Evolutionary conservation across 116 monocot genomes (phyloP), one percentile per base, ranked within the genome.

Genomic region (Iris pallida): DNA sequence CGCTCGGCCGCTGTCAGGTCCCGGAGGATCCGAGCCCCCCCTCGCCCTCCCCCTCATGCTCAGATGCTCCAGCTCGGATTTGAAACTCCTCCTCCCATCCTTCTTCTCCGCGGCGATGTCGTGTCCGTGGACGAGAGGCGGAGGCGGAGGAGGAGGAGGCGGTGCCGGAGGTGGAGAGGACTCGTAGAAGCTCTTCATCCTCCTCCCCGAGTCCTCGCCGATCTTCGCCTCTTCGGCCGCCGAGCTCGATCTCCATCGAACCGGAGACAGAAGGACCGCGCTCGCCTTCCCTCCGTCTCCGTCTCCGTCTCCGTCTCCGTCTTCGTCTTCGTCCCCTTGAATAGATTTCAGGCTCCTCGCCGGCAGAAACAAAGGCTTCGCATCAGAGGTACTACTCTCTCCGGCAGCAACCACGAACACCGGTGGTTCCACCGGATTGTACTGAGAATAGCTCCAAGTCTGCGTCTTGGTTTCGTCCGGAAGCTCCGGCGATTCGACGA

Each of bases 161-260:
- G 81, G 79, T 0, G 78, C 71, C 0, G 71, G 60, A 17, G 70
- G 55, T 4, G 76, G 68, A 53, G 69, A 55, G 6, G 73, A 44
- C 11, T 46, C 76, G 59, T 47, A 42, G 64, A 59, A 64, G 20
- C 43, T 73, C 69, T 66, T 73, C 58, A 58, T 73, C 68, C 42
- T 65, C 16, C 43, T 57, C 58, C 61, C 42, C 42, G 15, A 45
- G 64, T 75, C 78, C 53, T 81, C 78, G 8, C 46, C 68, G 44
- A 55, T 47, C 58, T 73, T 82, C 1, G 59, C 73, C 44, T 47
- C 44, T 47, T 49, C 13, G 55, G 48, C 13, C 78, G 67, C 84
- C 1, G 82, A 85, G 16, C 83, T 80, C 19, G 91, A 85, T 42
- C 80, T 71, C 84, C 87, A 91, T 15, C 82, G 91, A 63, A 91